Base-by-base conservation (phyloP, 371 early-diverging fungal genomes). In the Rhizopus arrhizus region DNA sequence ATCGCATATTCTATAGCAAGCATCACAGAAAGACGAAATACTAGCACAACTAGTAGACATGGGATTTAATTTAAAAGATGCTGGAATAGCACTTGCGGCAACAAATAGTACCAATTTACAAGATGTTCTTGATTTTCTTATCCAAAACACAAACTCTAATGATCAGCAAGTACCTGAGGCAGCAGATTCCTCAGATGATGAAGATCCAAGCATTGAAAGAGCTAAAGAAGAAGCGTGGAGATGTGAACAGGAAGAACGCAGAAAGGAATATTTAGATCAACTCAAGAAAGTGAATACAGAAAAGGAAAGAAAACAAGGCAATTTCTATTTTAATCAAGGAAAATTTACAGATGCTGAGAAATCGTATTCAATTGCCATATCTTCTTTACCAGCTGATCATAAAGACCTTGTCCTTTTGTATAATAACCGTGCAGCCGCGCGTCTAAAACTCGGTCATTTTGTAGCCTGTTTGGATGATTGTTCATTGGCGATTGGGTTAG, bases 371-470 rank as follows among this genome's bases (percentile, higher is more conserved):
- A 66, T 65, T 11, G 94, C 95, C 0, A 82, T 95, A 10, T 56
- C 70, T 35, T 58, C 68, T 12, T 65, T 90, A 3, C 87, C 86
- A 4, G 34, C 64, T 5, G 80, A 82, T 16, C 95, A 94, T 59
- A 56, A 83, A 4, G 73, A 84, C 28, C 62, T 88, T n/a, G 77
- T 89, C 5, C 53, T 88, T 0, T 66, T 94, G 13, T 81, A 73
- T 69, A 95, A 95, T 74, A 97, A 97, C 74, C 89, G 96, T n/a
- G 95, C 97, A 0, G 86, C 91, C 0, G 85, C 92, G 0, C 70
- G 86, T 4, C 71, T 92, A 41, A 96, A 97, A 75, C 90, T 79
- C n/a, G 96, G 95, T 16, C 88, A 93, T 49, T 88, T 91, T 69
- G 80, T 81, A 22, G 85, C 83, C 11, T 84, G 80, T n/a, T 63